A percentile compares a stretch with the other conserved stretches of the same genome.
These are phyloP conservation scores for Urostyla sp. DNA, from an alignment of 73 alveolate genomes.

Conservation along the genomic window DNA sequence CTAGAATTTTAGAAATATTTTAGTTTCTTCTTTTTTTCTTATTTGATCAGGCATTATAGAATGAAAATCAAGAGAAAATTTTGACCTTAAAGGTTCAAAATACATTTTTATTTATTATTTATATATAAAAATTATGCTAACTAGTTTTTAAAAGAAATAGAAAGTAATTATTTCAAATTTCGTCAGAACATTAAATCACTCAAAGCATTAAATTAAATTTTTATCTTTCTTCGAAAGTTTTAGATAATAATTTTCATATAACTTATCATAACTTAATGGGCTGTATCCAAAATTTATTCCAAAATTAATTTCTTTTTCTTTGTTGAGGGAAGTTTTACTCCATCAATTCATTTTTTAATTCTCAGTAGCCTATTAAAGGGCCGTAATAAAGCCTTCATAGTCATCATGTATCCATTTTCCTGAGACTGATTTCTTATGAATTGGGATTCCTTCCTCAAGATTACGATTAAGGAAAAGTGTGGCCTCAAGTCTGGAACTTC, in stretches of 20 bases:
- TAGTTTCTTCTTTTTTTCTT: no score
- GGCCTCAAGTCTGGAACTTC: slow-evolving; percentile 48
- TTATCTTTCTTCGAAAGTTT: background rate
- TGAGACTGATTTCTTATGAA: slow-evolving; percentile 39
- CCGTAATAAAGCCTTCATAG: slow-evolving; percentile 30
- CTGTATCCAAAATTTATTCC: background rate
- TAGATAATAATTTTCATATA: background rate
- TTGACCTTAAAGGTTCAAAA: background rate
- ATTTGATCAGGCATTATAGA: background rate
- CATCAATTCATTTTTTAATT: background rate
- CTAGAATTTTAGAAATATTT: background rate
- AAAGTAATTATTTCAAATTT: no score
- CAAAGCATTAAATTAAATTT: no score
- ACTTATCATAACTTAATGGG: no score
- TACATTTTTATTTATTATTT: no score
- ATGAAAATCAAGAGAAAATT: background rate
- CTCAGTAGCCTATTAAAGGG: slow-evolving; percentile 33
- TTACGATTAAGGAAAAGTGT: slow-evolving; percentile 10
- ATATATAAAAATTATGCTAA: no score
- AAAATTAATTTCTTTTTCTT: background rate
- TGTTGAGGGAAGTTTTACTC: background rate
- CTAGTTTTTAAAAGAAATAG: no score
- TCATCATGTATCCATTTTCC: slow-evolving; percentile 2
- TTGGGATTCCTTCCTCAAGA: slow-evolving; percentile 23
- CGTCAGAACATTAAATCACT: no score